phyloP scores from a whole-genome alignment of 2,329 filamentous ascomycete species.

The Cladophialophora yegresii region DNA sequence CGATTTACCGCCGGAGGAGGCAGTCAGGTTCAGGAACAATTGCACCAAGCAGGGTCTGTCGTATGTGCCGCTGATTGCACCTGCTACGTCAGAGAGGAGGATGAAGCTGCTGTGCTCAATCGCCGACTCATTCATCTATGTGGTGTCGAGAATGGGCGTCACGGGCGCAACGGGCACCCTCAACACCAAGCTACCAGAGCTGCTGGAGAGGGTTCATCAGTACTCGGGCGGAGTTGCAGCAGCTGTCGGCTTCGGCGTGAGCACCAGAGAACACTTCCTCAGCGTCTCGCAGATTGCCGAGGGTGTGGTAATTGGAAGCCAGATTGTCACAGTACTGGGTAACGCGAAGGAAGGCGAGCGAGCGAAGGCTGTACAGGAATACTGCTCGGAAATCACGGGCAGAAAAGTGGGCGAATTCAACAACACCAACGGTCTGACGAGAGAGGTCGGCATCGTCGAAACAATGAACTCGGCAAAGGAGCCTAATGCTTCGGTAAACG shows the following conservation, averaged over 20 bases:
- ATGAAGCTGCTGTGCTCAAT: slow-evolving; percentile 97
- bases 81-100: slow-evolving; percentile 84
- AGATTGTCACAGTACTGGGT: slow-evolving; percentile 81
- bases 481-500: slow-evolving; percentile 54
- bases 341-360: slow-evolving; percentile 67
- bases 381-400: slow-evolving; percentile 73
- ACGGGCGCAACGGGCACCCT: slow-evolving; percentile 85
- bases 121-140: slow-evolving; percentile 98
- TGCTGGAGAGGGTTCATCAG: slow-evolving; percentile 82
- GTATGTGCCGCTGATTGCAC: slow-evolving; percentile 95
- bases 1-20: slow-evolving; percentile 93
- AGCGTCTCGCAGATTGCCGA: slow-evolving; percentile 82
- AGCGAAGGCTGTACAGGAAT: slow-evolving; percentile 76
- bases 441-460: slow-evolving; percentile 71
- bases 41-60: slow-evolving; percentile 81
- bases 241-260: slow-evolving; percentile 93
- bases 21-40: slow-evolving; percentile 82
- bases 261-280: slow-evolving; percentile 89
- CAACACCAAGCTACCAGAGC: slow-evolving; percentile 76
- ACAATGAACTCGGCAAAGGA: slow-evolving; percentile 64
- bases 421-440: slow-evolving; percentile 52
- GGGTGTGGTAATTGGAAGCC: slow-evolving; percentile 93
- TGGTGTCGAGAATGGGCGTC: slow-evolving; percentile 95
- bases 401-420: slow-evolving; percentile 53
- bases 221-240: slow-evolving; percentile 89